These are phyloP conservation scores for Chrysanthemum seticuspe DNA, from an alignment of 129 eudicot species.

Conservation along the genomic window DNA sequence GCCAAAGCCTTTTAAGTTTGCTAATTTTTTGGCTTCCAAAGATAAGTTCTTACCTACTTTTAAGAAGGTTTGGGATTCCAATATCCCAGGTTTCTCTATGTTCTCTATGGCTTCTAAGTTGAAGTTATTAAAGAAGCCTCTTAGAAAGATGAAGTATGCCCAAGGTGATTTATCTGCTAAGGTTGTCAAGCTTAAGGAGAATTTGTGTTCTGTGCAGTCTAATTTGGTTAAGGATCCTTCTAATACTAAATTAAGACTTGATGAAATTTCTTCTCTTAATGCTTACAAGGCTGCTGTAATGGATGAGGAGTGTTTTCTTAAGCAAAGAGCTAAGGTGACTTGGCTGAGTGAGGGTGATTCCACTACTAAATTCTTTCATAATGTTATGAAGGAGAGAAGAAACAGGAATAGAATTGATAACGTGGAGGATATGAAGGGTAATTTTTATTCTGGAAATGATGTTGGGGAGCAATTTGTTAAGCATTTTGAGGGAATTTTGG, in stretches of 20 bases:
- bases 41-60: background rate
- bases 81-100: background rate
- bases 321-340: too few species aligned
- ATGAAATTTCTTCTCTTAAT: too few species aligned
- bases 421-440: background rate
- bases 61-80: background rate
- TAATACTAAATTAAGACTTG: too few species aligned
- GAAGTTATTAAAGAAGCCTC: background rate
- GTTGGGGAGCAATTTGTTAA: background rate
- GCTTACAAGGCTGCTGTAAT: too few species aligned
- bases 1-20: background rate
- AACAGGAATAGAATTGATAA: background rate
- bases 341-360: too few species aligned
- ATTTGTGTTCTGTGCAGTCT: too few species aligned
- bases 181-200: too few species aligned
- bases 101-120: background rate
- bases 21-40: background rate
- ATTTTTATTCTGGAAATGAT: background rate
- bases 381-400: background rate
- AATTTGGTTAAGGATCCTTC: too few species aligned
- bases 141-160: background rate
- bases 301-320: too few species aligned
- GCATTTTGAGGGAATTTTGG: background rate
- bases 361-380: background rate
- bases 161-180: too few species aligned